phyloP scores from a whole-genome alignment of 352 stramenopile species.

The Plasmopara halstedii region DNA sequence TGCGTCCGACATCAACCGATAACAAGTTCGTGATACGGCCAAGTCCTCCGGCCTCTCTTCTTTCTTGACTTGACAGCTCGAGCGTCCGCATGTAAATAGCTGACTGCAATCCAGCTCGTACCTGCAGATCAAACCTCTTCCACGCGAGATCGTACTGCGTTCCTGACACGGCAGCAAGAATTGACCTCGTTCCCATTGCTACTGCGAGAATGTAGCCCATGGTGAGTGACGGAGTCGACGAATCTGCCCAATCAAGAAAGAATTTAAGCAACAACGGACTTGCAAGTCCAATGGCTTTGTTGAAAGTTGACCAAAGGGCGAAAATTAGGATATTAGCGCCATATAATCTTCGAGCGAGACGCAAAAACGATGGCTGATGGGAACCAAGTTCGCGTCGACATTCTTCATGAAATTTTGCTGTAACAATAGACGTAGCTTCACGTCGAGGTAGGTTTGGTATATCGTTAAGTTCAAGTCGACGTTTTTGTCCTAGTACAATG shows the following conservation, averaged over 20 bases:
- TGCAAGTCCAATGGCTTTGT: slow-evolving; percentile 60
- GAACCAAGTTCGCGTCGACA: slow-evolving; percentile 29
- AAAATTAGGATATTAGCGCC: slow-evolving; percentile 49
- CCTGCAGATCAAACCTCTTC: slow-evolving; percentile 68
- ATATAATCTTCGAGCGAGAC: slow-evolving; percentile 44
- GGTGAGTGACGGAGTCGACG: slow-evolving; percentile 24
- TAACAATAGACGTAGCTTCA: slow-evolving; percentile 44
- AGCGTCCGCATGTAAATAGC: slow-evolving; percentile 66
- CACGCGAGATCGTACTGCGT: slow-evolving; percentile 77
- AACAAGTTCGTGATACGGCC: slow-evolving; percentile 72
- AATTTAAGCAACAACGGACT: slow-evolving; percentile 75
- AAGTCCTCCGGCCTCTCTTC: slow-evolving; percentile 29
- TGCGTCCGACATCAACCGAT: slow-evolving; percentile 66
- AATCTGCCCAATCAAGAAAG: slow-evolving; percentile 66
- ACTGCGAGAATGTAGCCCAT: slow-evolving; percentile 52
- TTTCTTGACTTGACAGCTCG: slow-evolving; percentile 23
- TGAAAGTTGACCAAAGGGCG: slow-evolving; percentile 55
- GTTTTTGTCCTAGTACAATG: slow-evolving; percentile 37
- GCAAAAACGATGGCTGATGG: slow-evolving; percentile 37
- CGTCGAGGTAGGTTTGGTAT: slow-evolving; percentile 39
- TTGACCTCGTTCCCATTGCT: slow-evolving; percentile 41
- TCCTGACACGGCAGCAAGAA: slow-evolving; percentile 51
- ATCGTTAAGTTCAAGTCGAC: slow-evolving; percentile 54
- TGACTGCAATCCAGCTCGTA: slow-evolving; percentile 56
- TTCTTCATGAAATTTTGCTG: slow-evolving; percentile 31